Evolutionary conservation across 179 eudicot genomes (phyloP).

Genomic region (Actinidia chinensis): DNA sequence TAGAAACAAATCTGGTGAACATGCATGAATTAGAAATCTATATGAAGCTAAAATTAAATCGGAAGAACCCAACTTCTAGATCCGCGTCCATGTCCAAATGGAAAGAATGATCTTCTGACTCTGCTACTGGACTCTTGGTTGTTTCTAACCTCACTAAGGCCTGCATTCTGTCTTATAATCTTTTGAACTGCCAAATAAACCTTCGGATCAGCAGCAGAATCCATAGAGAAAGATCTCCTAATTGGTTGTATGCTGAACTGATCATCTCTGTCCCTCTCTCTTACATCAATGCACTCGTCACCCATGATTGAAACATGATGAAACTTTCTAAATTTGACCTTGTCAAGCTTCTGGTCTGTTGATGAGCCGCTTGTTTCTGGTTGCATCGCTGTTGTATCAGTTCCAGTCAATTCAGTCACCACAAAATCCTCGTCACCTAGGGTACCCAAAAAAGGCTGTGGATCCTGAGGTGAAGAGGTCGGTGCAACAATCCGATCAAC

Average conservation of each 20-base stretch:
- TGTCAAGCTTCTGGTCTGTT: not conserved
- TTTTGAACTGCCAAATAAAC: conserved; percentile 7
- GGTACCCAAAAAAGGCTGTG: conserved; percentile 18
- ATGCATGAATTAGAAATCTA: not conserved
- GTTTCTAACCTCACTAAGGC: not conserved
- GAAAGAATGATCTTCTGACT: not conserved
- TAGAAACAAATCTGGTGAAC: not conserved
- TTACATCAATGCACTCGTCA: conserved; percentile 1
- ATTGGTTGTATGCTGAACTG: not conserved
- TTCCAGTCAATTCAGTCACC: not conserved
- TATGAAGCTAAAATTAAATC: conserved; percentile 1
- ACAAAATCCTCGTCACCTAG: conserved; percentile 33
- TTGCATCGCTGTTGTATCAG: not conserved
- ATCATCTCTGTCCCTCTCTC: conserved; percentile 1
- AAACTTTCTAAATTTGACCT: not conserved
- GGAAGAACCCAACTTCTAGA: conserved; percentile 14
- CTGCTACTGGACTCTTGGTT: conserved; percentile 10
- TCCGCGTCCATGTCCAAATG: not conserved
- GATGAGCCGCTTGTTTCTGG: not conserved
- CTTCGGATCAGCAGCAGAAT: not conserved
- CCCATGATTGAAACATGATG: not conserved
- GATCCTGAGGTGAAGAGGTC: conserved; percentile 71
- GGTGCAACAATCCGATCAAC: conserved; percentile 62
- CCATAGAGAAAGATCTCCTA: conserved; percentile 6
- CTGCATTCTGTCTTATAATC: not conserved